A percentile compares a stretch with the other conserved stretches of the same genome.
Evolutionary conservation across 2,329 filamentous ascomycete genomes (phyloP).

Genomic region (Phaeoacremonium minimum): DNA sequence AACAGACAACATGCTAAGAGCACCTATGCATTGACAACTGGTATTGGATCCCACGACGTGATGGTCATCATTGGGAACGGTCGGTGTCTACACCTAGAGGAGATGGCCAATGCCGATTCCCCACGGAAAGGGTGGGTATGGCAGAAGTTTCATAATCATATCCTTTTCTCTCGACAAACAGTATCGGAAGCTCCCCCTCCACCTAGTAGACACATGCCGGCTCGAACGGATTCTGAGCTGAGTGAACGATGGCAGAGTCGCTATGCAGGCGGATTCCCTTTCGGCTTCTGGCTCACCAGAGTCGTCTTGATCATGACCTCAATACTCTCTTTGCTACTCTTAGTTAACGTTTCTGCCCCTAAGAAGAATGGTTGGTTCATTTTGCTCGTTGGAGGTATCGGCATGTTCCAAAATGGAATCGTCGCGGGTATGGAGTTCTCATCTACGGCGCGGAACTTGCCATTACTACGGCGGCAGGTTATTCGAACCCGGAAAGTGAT

Average conservation of each 20-base stretch:
- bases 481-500: conserved; percentile 7
- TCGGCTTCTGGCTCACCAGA: conserved; percentile 12
- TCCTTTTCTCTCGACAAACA: too few relatives aligned
- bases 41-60: conserved; percentile 34
- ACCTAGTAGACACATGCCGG: background rate
- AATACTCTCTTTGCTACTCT: conserved; percentile 31
- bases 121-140: background rate
- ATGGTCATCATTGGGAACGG: conserved; percentile 29
- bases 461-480: conserved; percentile 2
- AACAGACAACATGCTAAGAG: conserved; percentile 23
- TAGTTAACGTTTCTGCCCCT: conserved; percentile 31
- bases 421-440: conserved; percentile 23
- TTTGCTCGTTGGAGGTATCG: conserved; percentile 31
- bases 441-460: conserved; percentile 12
- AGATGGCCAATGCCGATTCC: conserved; percentile 21
- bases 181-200: background rate
- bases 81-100: conserved; percentile 33
- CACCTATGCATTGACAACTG: conserved; percentile 28
- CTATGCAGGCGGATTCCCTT: conserved; percentile 1
- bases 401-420: conserved; percentile 33
- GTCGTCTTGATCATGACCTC: conserved; percentile 18
- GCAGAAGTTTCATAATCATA: background rate
- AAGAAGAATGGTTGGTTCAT: conserved; percentile 33
- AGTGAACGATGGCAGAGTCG: too few relatives aligned
- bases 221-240: too few relatives aligned